Percentiles rank a stretch among this genome's conserved stretches.
These are phyloP conservation scores for Amborella trichopoda DNA, from an alignment of 164 flowering plant species.

Conservation along the genomic window DNA sequence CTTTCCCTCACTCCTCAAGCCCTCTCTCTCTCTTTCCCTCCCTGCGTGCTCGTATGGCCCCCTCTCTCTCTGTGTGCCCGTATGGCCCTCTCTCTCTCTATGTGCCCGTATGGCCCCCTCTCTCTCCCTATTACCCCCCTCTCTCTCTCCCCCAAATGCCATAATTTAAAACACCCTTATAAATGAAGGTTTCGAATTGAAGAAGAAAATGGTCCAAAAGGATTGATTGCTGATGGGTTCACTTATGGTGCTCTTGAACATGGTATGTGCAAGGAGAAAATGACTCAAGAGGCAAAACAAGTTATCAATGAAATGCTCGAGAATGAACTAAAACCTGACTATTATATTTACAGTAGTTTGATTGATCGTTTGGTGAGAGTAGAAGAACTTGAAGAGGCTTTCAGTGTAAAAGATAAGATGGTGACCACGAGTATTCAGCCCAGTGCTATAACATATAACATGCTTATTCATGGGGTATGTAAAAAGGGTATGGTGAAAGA, in stretches of 20 bases:
- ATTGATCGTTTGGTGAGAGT: slow-evolving; percentile 52
- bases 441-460: slow-evolving; percentile 28
- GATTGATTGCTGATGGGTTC: slow-evolving; percentile 36
- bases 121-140: too few species aligned
- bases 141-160: too few species aligned
- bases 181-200: slow-evolving; percentile 48
- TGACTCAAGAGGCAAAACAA: slow-evolving; percentile 25
- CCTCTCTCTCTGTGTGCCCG: too few species aligned
- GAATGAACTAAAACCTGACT: slow-evolving; percentile 27
- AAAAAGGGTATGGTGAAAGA: slow-evolving; percentile 36
- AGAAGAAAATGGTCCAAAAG: slow-evolving; percentile 37
- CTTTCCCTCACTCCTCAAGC: too few species aligned
- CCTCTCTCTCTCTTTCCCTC: too few species aligned
- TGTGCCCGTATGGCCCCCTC: too few species aligned
- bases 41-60: too few species aligned
- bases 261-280: slow-evolving; percentile 31
- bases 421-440: slow-evolving; percentile 23
- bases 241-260: slow-evolving; percentile 34
- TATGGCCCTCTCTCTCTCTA: too few species aligned
- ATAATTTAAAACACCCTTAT: too few species aligned
- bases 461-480: slow-evolving; percentile 40
- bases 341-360: slow-evolving; percentile 24
- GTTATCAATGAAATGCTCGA: slow-evolving; percentile 34
- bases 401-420: slow-evolving; percentile 42
- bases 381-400: slow-evolving; percentile 38